phyloP scores from a whole-genome alignment of 306 rosid genomes.

The Vigna nakashimae region DNA sequence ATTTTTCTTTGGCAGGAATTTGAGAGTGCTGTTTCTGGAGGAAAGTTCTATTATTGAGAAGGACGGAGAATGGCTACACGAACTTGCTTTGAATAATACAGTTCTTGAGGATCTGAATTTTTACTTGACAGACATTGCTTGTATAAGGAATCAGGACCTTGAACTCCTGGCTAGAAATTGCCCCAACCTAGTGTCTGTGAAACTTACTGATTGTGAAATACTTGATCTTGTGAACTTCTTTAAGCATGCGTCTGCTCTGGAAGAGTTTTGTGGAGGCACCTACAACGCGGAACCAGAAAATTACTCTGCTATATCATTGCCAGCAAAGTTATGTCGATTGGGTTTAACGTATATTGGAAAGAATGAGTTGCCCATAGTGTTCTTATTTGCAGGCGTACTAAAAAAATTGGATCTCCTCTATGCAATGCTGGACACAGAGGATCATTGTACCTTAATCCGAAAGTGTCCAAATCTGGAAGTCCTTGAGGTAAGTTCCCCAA shows the following conservation, averaged over 20 bases:
- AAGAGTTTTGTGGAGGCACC: slow-evolving; percentile 90
- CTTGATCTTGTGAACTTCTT: slow-evolving; percentile 72
- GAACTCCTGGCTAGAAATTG: slow-evolving; percentile 84
- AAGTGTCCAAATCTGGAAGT: slow-evolving; percentile 88
- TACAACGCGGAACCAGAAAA: slow-evolving; percentile 65
- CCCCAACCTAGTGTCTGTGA: slow-evolving; percentile 73
- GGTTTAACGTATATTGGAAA: slow-evolving; percentile 81
- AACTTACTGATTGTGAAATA: slow-evolving; percentile 77
- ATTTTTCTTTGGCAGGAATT: slow-evolving; percentile 60
- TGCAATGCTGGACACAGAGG: slow-evolving; percentile 87
- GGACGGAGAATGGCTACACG: slow-evolving; percentile 85
- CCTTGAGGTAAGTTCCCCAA: slow-evolving; percentile 77
- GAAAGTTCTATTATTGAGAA: slow-evolving; percentile 73
- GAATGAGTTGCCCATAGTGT: slow-evolving; percentile 79
- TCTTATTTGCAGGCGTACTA: slow-evolving; percentile 58
- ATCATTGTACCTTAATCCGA: slow-evolving; percentile 80
- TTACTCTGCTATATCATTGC: slow-evolving; percentile 63
- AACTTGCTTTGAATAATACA: slow-evolving; percentile 82
- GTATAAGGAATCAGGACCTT: slow-evolving; percentile 67
- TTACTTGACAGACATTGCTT: slow-evolving; percentile 79
- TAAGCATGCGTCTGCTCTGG: slow-evolving; percentile 61
- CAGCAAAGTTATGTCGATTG: slow-evolving; percentile 66
- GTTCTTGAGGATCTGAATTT: slow-evolving; percentile 84
- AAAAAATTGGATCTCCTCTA: slow-evolving; percentile 87
- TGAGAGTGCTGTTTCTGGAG: slow-evolving; percentile 82